phyloP scores from a whole-genome alignment of 768 basidiomycete genomes.

The Sarcodon aspratus region DNA sequence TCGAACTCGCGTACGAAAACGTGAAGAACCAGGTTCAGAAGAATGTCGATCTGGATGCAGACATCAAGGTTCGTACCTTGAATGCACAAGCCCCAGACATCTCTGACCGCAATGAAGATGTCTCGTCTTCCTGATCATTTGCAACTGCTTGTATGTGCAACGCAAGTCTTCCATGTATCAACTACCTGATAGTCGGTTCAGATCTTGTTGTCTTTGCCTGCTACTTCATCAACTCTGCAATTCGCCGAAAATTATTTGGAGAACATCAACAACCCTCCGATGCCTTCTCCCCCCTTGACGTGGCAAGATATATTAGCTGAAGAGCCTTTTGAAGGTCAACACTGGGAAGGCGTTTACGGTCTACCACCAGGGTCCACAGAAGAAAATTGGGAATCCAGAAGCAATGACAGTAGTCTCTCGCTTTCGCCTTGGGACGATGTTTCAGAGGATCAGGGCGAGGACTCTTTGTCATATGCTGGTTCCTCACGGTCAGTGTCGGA shows the following conservation, averaged over 20 bases:
- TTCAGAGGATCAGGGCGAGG: conserved; percentile 7
- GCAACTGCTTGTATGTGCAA: conserved; percentile 49
- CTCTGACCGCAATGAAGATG: conserved; percentile 23
- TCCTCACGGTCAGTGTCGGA: conserved; percentile 1
- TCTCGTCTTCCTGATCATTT: conserved; percentile 61
- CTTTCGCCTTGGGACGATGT: conserved; percentile 43
- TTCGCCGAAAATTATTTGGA: conserved; percentile 47
- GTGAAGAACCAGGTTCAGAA: conserved; percentile 39
- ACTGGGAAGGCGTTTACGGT: conserved; percentile 71
- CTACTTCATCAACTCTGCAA: conserved; percentile 33
- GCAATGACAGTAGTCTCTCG: conserved; percentile 52
- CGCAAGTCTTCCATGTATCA: neutral
- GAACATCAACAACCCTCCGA: conserved; percentile 29
- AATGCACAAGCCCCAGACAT: neutral
- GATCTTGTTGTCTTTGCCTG: conserved; percentile 27
- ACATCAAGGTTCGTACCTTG: conserved; percentile 38
- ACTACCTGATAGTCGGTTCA: neutral
- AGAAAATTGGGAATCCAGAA: conserved; percentile 31
- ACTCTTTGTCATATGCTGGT: conserved; percentile 10
- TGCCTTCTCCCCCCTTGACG: conserved; percentile 32
- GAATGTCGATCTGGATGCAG: conserved; percentile 51
- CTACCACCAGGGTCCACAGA: conserved; percentile 34
- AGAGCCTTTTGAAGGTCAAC: conserved; percentile 78
- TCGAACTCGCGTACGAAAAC: conserved; percentile 38
- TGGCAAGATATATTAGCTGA: conserved; percentile 76